Percentiles rank a stretch among this genome's conserved stretches.
phyloP scores from a whole-genome alignment of 2,329 filamentous ascomycete genomes.

The Ascochyta viciae-villosae region DNA sequence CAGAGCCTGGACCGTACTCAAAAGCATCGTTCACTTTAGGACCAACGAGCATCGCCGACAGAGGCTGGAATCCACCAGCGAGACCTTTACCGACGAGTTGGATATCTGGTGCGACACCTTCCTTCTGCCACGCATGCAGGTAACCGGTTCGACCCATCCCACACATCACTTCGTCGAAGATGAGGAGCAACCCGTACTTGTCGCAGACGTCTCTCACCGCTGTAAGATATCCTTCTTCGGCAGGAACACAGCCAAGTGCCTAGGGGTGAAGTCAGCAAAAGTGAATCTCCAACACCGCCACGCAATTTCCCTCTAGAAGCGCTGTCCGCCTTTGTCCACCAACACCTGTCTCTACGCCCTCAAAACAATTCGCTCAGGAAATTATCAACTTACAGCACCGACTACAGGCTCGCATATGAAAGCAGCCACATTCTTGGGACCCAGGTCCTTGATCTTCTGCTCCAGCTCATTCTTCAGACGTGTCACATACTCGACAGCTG shows the following conservation, averaged over 20 bases:
- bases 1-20: slow-evolving; percentile 47
- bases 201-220: slow-evolving; percentile 74
- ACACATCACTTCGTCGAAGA: slow-evolving; percentile 81
- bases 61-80: slow-evolving; percentile 67
- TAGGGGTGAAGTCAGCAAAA: slow-evolving; percentile 34
- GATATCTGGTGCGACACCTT: slow-evolving; percentile 67
- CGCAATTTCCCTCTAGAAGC: neutral
- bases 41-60: slow-evolving; percentile 67
- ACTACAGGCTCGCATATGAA: slow-evolving; percentile 78
- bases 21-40: slow-evolving; percentile 60
- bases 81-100: slow-evolving; percentile 72
- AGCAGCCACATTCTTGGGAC: slow-evolving; percentile 70
- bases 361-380: neutral
- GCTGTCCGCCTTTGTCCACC: too few relatives aligned
- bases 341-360: neutral
- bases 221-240: slow-evolving; percentile 71
- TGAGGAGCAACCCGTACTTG: slow-evolving; percentile 74
- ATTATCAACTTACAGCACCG: slow-evolving; percentile 62
- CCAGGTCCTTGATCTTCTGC: slow-evolving; percentile 67
- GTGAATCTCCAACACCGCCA: neutral
- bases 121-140: slow-evolving; percentile 68
- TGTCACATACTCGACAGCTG: slow-evolving; percentile 64
- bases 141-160: slow-evolving; percentile 67
- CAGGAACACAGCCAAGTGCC: slow-evolving; percentile 73
- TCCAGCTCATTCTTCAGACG: slow-evolving; percentile 71